phyloP scores from a whole-genome alignment of 2,329 filamentous ascomycete species.

The Penicillium sp. region DNA sequence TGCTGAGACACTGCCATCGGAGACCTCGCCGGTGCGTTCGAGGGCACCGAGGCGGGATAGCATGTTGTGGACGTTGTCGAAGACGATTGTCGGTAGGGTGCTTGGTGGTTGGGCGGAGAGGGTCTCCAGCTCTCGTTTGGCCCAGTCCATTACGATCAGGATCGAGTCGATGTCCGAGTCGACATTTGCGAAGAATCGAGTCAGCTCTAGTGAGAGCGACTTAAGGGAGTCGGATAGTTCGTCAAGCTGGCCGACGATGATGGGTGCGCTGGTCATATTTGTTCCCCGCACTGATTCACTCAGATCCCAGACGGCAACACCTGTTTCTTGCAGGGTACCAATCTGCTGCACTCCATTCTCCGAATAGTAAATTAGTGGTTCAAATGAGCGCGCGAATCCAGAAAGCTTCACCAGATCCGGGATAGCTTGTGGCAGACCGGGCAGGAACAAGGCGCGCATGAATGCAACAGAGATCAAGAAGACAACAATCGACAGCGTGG shows the following conservation, averaged over 20 bases:
- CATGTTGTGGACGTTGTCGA: conserved; percentile 80
- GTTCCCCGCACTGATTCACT: conserved; percentile 85
- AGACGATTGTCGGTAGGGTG: conserved; percentile 66
- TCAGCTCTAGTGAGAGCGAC: conserved; percentile 79
- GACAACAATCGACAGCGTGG: conserved; percentile 63
- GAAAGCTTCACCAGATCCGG: conserved; percentile 91
- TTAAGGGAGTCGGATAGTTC: conserved; percentile 83
- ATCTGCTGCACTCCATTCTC: conserved; percentile 86
- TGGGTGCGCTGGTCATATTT: conserved; percentile 85
- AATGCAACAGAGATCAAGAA: conserved; percentile 66
- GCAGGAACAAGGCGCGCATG: conserved; percentile 67
- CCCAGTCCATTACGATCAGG: conserved; percentile 95
- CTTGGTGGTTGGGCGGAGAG: conserved; percentile 63
- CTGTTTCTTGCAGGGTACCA: conserved; percentile 83
- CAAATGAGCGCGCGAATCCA: conserved; percentile 84
- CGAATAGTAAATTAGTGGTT: conserved; percentile 92
- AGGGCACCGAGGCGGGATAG: conserved; percentile 58
- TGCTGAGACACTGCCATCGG: conserved; percentile 23
- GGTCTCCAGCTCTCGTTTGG: conserved; percentile 76
- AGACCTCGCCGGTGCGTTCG: conserved; percentile 34
- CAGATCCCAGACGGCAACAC: conserved; percentile 91
- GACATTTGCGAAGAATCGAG: conserved; percentile 88
- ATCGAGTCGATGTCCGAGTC: conserved; percentile 93
- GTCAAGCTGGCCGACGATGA: conserved; percentile 84
- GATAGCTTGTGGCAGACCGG: conserved; percentile 65